Evolutionary conservation across 257 asterid genomes (phyloP).

Genomic region (Fraxinus quadrangulata): DNA sequence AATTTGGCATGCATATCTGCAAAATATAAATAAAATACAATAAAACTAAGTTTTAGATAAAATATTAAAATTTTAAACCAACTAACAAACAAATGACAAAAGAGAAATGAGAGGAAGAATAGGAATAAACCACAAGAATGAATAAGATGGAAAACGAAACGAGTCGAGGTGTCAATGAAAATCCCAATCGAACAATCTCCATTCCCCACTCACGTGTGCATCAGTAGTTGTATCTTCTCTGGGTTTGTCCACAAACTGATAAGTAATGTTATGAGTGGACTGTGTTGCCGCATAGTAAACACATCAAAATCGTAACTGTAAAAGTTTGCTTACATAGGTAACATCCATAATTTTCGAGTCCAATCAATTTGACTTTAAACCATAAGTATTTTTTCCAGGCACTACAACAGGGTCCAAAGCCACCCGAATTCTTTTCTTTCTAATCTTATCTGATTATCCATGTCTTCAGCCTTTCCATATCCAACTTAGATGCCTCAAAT

Average conservation of each 20-base stretch:
- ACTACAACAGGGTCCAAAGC: conserved; percentile 9
- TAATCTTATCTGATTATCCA: conserved; percentile 1
- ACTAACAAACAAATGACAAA: conserved; percentile 2
- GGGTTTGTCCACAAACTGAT: background rate
- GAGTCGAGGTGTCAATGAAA: background rate
- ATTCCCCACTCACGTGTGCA: background rate
- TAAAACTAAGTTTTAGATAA: conserved; percentile 5
- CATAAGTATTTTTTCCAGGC: background rate
- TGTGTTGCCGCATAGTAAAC: background rate
- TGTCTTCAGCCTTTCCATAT: background rate
- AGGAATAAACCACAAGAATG: background rate
- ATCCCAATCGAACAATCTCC: background rate
- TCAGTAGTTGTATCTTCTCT: background rate
- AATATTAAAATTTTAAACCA: background rate
- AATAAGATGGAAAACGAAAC: conserved; percentile 7
- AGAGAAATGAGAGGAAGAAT: background rate
- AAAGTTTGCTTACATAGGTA: background rate
- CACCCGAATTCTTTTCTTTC: background rate
- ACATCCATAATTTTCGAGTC: conserved; percentile 13
- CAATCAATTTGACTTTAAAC: conserved; percentile 10
- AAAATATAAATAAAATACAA: conserved; percentile 15
- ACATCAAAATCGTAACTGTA: background rate
- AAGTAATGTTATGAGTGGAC: background rate
- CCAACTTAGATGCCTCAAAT: background rate
- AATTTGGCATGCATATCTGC: conserved; percentile 90